phyloP scores from a whole-genome alignment of 2,329 filamentous ascomycete genomes.

The Trichoderma semiorbis region DNA sequence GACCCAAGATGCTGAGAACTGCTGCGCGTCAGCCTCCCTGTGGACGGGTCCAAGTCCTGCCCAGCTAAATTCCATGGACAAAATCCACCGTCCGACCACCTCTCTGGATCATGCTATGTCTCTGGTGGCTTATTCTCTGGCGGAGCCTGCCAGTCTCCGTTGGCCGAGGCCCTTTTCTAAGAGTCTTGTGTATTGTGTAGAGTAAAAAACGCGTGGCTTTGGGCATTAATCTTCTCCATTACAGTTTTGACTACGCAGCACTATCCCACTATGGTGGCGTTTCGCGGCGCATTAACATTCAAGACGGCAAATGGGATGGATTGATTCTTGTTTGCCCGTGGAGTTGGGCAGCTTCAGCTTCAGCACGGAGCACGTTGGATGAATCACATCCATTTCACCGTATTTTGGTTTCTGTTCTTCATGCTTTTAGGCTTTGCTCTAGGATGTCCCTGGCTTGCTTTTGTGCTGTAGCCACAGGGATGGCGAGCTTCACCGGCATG shows the following conservation, averaged over 20 bases:
- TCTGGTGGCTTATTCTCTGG: neutral
- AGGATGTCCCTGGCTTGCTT: slow-evolving; percentile 3
- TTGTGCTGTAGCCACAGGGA: neutral
- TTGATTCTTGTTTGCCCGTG: neutral
- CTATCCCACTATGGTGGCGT: neutral
- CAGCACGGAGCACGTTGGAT: slow-evolving; percentile 3
- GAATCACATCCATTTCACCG: neutral
- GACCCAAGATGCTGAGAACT: neutral
- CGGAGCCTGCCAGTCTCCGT: neutral
- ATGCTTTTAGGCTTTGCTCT: neutral
- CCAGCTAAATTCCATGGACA: neutral
- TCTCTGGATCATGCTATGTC: neutral
- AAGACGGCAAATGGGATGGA: neutral
- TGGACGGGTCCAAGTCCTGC: neutral
- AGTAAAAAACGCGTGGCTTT: neutral
- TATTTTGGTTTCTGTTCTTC: neutral
- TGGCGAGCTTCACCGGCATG: slow-evolving; percentile 8
- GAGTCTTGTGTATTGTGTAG: neutral
- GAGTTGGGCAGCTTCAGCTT: slow-evolving; percentile 4
- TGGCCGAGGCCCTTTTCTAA: neutral
- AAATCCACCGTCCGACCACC: neutral
- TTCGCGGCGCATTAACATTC: neutral
- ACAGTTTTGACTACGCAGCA: slow-evolving; percentile 11
- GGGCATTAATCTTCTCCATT: neutral
- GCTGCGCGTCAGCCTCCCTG: slow-evolving; percentile 8